Evolutionary conservation across 495 filamentous ascomycete species (phyloP).

Genomic region (Hyphodiscus hymeniophilus): DNA sequence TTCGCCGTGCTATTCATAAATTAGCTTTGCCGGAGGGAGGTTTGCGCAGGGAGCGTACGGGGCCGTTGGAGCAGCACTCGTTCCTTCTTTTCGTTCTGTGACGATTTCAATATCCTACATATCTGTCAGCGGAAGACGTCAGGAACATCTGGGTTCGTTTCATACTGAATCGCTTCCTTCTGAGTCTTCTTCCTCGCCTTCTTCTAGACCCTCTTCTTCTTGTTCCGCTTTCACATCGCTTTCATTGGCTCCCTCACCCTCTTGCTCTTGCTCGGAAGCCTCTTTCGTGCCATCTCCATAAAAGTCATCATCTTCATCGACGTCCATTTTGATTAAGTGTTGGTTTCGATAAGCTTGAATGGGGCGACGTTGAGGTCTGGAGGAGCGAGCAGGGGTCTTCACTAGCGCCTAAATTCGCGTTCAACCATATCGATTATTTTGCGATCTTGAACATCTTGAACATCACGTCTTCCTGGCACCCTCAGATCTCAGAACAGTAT

Average conservation of each 20-base stretch:
- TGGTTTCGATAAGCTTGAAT: not conserved
- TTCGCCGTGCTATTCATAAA: constrained; percentile 33
- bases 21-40: constrained; percentile 1
- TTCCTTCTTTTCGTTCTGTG: constrained; percentile 72
- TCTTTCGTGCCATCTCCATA: constrained; percentile 37
- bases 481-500: too few relatives aligned
- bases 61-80: constrained; percentile 62
- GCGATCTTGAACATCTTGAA: too few relatives aligned
- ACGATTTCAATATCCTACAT: constrained; percentile 90
- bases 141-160: not conserved
- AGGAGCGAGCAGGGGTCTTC: too few relatives aligned
- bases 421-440: not conserved
- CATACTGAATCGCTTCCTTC: constrained; percentile 23
- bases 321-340: constrained; percentile 44
- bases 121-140: constrained; percentile 6
- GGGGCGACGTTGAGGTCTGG: not conserved
- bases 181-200: constrained; percentile 69
- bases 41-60: constrained; percentile 29
- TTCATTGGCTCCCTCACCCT: constrained; percentile 10
- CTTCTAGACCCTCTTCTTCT: constrained; percentile 46
- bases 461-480: too few relatives aligned
- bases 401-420: not conserved
- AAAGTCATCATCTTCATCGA: constrained; percentile 64
- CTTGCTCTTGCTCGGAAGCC: constrained; percentile 12
- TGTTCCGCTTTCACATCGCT: constrained; percentile 10